Evolutionary conservation across 2,329 filamentous ascomycete genomes (phyloP).

Genomic region (Lomentospora prolificans): DNA sequence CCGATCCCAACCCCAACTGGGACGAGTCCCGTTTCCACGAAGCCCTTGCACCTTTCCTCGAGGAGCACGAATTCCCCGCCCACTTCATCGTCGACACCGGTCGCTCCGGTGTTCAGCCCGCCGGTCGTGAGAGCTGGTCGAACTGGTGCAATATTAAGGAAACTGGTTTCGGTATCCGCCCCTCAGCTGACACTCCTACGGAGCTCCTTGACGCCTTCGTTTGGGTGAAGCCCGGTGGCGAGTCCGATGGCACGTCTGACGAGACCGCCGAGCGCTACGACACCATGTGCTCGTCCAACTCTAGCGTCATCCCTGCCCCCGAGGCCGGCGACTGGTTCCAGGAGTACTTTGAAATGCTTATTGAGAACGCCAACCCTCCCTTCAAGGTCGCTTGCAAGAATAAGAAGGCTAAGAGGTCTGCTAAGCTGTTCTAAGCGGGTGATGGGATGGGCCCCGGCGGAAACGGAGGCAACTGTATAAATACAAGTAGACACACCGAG

Average conservation of each 20-base stretch:
- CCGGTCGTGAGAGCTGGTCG: conserved; percentile 50
- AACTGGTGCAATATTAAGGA: conserved; percentile 59
- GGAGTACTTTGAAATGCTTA: conserved; percentile 47
- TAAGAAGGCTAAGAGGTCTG: conserved; percentile 2
- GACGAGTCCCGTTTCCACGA: conserved; percentile 47
- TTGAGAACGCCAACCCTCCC: conserved; percentile 45
- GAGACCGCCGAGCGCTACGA: conserved; percentile 29
- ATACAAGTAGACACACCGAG: too few relatives aligned
- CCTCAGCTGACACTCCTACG: conserved; percentile 51
- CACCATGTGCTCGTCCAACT: conserved; percentile 36
- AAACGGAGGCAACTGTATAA: too few relatives aligned
- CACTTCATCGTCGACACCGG: conserved; percentile 27
- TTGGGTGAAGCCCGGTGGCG: conserved; percentile 60
- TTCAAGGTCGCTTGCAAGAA: conserved; percentile 22
- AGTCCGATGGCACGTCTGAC: conserved; percentile 43
- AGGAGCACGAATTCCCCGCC: conserved; percentile 31
- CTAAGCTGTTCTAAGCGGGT: not conserved
- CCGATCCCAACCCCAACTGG: conserved; percentile 34
- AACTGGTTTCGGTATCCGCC: conserved; percentile 56
- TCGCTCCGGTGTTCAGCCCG: conserved; percentile 49
- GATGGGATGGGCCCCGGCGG: not conserved
- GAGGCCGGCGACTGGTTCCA: conserved; percentile 63
- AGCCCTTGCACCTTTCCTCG: conserved; percentile 56
- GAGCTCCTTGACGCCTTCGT: conserved; percentile 54
- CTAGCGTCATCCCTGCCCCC: conserved; percentile 53